Percentiles rank a stretch among this genome's conserved stretches.
These are phyloP conservation scores for Quercus rubra DNA, from an alignment of 306 rosid genomes.

Conservation along the genomic window DNA sequence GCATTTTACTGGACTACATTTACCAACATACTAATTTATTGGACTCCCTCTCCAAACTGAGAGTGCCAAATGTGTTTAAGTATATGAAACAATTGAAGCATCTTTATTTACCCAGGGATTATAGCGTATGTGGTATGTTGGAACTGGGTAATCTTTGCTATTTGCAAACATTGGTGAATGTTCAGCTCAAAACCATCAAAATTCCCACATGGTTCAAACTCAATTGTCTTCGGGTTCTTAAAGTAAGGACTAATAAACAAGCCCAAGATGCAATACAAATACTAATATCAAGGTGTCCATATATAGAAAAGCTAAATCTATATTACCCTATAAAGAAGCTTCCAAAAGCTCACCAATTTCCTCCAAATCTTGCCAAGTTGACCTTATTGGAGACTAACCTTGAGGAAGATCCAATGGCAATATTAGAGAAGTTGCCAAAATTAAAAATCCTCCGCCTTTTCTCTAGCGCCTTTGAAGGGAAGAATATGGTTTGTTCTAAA, in stretches of 20 bases:
- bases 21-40: no score
- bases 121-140: constrained; percentile 27
- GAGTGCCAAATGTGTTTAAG: constrained; percentile 41
- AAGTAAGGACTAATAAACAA: rapidly evolving
- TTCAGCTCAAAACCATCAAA: no score
- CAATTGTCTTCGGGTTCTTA: constrained; percentile 12
- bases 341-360: no score
- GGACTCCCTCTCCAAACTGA: constrained; percentile 24
- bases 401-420: no score
- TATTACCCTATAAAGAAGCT: no score
- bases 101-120: constrained; percentile 43
- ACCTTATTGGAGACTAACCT: no score
- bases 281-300: constrained; percentile 34
- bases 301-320: constrained; percentile 11
- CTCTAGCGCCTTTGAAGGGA: no score
- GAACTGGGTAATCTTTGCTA: constrained; percentile 21
- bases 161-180: constrained; percentile 48
- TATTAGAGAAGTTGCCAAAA: no score
- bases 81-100: constrained; percentile 41
- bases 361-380: no score
- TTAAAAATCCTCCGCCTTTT: background rate
- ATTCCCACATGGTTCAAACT: background rate
- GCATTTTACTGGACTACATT: no score
- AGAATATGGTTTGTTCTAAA: background rate
- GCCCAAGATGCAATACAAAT: no score